Evolutionary conservation across 2,329 filamentous ascomycete species (phyloP).

Genomic region (Sclerotinia subarctica): DNA sequence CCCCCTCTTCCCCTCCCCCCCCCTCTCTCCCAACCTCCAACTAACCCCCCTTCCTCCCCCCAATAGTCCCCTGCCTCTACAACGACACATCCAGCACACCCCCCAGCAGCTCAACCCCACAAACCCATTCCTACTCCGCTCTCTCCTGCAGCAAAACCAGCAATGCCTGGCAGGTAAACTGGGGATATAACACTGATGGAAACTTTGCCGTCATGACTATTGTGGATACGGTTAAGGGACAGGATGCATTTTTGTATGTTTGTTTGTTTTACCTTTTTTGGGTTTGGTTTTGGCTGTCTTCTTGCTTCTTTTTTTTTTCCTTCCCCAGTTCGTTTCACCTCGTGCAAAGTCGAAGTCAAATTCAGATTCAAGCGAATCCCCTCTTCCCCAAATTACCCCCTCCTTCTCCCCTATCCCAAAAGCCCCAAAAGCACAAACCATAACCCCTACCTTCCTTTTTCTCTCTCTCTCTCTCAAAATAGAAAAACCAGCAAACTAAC

Average conservation of each 20-base stretch:
- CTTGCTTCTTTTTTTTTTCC: too few species aligned
- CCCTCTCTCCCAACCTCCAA: background rate
- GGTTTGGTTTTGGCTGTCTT: too few species aligned
- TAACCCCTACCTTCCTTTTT: too few species aligned
- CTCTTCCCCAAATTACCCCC: background rate
- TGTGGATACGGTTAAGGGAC: constrained; percentile 1
- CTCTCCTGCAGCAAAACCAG: background rate
- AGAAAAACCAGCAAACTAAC: background rate
- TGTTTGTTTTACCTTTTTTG: background rate
- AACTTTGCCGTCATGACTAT: constrained; percentile 26
- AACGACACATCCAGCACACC: background rate
- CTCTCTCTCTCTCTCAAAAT: too few species aligned
- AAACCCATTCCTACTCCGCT: background rate
- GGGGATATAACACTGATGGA: constrained; percentile 22
- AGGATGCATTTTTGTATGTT: constrained; percentile 24
- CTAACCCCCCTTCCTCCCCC: too few species aligned
- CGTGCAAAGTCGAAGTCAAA: too few species aligned
- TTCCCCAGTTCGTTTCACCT: too few species aligned
- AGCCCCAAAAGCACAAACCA: background rate
- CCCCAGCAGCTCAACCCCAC: background rate
- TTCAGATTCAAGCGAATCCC: background rate
- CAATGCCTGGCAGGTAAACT: constrained; percentile 20
- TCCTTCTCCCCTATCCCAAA: too few species aligned
- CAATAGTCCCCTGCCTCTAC: background rate
- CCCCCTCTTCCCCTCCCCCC: too few species aligned